Evolutionary conservation across 2,329 filamentous ascomycete species (phyloP), one percentile per base, ranked within the genome.

Genomic region (Rhytidhysteron rufulum): DNA sequence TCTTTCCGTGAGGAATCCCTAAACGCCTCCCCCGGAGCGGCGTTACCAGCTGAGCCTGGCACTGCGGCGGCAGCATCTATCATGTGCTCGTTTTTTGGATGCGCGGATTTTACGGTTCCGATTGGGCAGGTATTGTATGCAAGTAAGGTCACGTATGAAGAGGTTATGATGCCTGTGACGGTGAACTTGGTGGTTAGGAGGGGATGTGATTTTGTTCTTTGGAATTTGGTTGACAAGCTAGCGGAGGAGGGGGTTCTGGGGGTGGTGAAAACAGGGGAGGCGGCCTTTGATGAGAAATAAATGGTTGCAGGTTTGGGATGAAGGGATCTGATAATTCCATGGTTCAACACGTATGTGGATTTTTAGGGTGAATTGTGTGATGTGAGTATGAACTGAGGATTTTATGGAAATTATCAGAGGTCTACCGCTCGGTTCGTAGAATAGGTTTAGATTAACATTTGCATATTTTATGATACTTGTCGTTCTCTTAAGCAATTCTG

Each of bases 141-240:
- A 16, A 67, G 63, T 42, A 63, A 66, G 40, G 55, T 70, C 6
- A 69, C 66, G 1, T 64, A 62, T 22, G 54, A 60, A 22, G 51
- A 59, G 37, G 68, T 71, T 52, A 60, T 63, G 50, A 53, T 71
- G 34, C 69, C 69, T 9, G 67, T 72, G 5, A 68, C 66, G 8
- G 61, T 71, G 2, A 66, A 63, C 20, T 46, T 71, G 39, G 60
- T 71, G 6, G 68, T 69, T 5, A 66, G 61, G 45, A 43, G 65
- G n/a, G 68, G 68, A 1, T 72, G 69, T 41, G 69, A 71, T 39
- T 66, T 67, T 43, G 57, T 70, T 47, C 40, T 71, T 18, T 67
- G 60, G 42, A 65, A 68, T 24, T 60, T 71, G 58, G 55, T 68
- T 41, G 58, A 68, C 45, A 63, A 55, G 49, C 42, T 71, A 36